phyloP scores from a whole-genome alignment of 257 asterid genomes.

The Nicotiana obtusifolia region DNA sequence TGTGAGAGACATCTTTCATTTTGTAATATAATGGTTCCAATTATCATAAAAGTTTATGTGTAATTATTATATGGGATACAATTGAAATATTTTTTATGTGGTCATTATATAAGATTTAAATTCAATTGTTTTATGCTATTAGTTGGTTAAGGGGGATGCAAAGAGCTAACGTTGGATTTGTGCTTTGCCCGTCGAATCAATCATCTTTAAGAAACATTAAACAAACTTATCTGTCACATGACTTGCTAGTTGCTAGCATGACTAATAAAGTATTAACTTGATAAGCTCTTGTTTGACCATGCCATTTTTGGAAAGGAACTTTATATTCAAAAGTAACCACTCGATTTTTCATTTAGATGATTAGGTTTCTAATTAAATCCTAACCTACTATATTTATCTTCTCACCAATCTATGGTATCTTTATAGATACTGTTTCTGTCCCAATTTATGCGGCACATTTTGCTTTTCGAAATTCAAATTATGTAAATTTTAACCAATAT shows the following conservation, averaged over 20 bases:
- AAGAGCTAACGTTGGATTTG: neutral
- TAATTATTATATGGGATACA: neutral
- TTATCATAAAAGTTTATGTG: too few species aligned
- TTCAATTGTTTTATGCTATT: neutral
- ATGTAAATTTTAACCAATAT: too few species aligned
- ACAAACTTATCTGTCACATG: conserved; percentile 7
- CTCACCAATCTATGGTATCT: too few species aligned
- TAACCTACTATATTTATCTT: too few species aligned
- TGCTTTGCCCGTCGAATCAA: neutral
- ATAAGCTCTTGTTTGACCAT: neutral
- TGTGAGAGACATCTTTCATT: neutral
- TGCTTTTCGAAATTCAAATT: too few species aligned
- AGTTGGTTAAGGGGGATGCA: neutral
- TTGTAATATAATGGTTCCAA: too few species aligned
- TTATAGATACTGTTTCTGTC: too few species aligned
- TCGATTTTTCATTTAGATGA: neutral
- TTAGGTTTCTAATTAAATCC: too few species aligned
- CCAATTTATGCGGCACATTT: too few species aligned
- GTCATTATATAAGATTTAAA: neutral
- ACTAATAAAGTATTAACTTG: neutral
- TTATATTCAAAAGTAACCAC: neutral
- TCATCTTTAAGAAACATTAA: neutral
- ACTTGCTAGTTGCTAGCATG: conserved; percentile 3
- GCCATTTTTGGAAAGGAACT: neutral
- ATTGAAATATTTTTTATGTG: neutral